Evolutionary conservation across 805 yeast species (phyloP), one percentile per base, ranked within the genome.

Genomic region (Yamadazyma olivae): DNA sequence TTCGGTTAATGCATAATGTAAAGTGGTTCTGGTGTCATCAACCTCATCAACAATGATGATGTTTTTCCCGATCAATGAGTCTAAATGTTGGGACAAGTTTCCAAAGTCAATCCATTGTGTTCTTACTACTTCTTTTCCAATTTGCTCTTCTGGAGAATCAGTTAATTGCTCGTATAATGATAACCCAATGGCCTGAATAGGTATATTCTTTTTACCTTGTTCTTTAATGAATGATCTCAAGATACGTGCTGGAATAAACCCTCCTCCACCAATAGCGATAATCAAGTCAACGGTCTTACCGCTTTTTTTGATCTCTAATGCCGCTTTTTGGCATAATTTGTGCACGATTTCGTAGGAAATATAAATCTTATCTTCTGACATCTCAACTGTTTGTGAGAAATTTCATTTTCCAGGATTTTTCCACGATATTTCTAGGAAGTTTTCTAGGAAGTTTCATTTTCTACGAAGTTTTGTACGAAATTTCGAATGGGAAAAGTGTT

Each of bases 71-170:
- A 87, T 81, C 44, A 87, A 70, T 31, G 86, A 80, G 47, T 81
- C 84, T 46, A 81, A 78, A 60, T 81, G 86, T 59, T 77, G 70
- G 33, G 70, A 73, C 35, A 84, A 66, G 32, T 84, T 77, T 46
- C 84, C 81, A 60, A 86, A 84, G 55, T 87, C 95, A 31, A 87
- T 73, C 95, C 95, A 87, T 65, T 87, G 95, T 17, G 95, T 87
- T 58, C 95, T 78, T 25, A 85, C 69, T 32, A 87, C 95, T 61
- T 87, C 90, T 50, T 78, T 77, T 33, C 95, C 95, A 39, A 81
- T 81, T 15, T 36, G 30, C 29, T 44, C 48, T 13, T 40, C 41
- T 2, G 48, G 41, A 17, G 71, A 70, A 30, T 53, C 49, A 4
- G 68, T 69, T 52, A 79, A 49, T 51, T 75, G 75, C 56, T 80